Evolutionary conservation across 2,329 filamentous ascomycete genomes (phyloP), one percentile per base, ranked within the genome.

Genomic region (Alternaria sp.): DNA sequence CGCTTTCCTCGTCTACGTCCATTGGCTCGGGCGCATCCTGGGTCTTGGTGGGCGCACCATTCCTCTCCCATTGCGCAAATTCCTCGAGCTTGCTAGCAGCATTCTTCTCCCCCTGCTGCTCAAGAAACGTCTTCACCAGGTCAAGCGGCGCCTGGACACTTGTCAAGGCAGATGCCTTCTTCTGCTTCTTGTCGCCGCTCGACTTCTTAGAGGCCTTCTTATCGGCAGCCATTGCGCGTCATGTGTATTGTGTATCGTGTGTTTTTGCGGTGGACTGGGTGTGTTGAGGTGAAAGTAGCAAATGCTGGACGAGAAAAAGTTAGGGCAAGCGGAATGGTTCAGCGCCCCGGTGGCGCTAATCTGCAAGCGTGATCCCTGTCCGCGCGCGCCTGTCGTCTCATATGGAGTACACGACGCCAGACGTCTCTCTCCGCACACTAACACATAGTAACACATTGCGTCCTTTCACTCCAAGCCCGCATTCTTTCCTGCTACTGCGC

Each of bases 111-210:
- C 77, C 76, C 49, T 76, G 61, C 24, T 75, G 68, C 24, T 65
- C 59, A 49, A 79, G 67, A 62, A 78, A 79, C 33, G 60, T 48
- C 60, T 70, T 62, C 8, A 79, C 70, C 29, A 78, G 72, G 49
- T 71, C 69, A 53, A 78, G 59, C 29, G 67, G 57, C 26, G 54
- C 64, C 56, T 58, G 37, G 8, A 56, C 46, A 33, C 53, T 52
- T 28, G 52, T 46, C 9, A 57, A 53, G 14, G 59, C 50, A 34
- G 54, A 60, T 5, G 51, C 4, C 31, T 40, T 49, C 10, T 61
- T 61, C 42, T 56, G 58, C 60, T 70, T 73, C 49, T 71, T 64
- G 52, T 66, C 63, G 50, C 56, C 50, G 46, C 37, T 49, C 34
- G 46, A 42, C 56, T 60, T 54, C 26, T 63, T 61, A 0, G 42